These are phyloP conservation scores for Dendrobium officinale DNA, from an alignment of 106 monocot species.

Conservation along the genomic window DNA sequence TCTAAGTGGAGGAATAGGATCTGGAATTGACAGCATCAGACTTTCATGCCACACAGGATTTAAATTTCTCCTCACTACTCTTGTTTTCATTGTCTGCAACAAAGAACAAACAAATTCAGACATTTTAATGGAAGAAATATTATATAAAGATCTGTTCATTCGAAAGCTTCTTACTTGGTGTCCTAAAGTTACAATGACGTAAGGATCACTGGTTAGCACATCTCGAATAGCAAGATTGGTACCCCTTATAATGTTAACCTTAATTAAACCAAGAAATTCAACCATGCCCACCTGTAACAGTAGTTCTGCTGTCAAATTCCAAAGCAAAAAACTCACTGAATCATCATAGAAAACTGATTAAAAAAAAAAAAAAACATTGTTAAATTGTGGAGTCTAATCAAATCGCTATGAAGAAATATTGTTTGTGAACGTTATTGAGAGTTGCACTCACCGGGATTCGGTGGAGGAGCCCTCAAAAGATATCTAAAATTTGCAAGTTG, in stretches of 20 bases:
- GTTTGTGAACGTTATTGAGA: no score
- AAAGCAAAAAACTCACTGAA: background rate
- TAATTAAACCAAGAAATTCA: conserved; percentile 86
- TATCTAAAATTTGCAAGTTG: no score
- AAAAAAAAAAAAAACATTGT: no score
- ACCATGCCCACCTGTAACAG: conserved; percentile 76
- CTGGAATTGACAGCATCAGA: conserved; percentile 81
- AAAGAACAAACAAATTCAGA: background rate
- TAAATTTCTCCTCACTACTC: conserved; percentile 78
- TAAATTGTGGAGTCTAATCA: no score
- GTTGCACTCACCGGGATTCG: no score
- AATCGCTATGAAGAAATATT: no score
- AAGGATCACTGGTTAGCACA: conserved; percentile 85
- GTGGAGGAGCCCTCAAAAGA: no score
- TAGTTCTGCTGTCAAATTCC: background rate
- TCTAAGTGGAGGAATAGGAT: conserved; percentile 70
- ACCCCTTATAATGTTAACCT: conserved; percentile 78
- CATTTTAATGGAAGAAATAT: background rate
- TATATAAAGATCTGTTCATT: background rate
- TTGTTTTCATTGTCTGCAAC: conserved; percentile 87
- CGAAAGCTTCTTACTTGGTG: conserved; percentile 50
- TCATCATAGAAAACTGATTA: background rate
- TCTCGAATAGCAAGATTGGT: conserved; percentile 81
- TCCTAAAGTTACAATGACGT: conserved; percentile 73
- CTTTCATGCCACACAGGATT: conserved; percentile 95